A percentile compares a stretch with the other conserved stretches of the same genome.
Evolutionary conservation across 305 asterid genomes (phyloP).

Genomic region (Solanum hybrid): DNA sequence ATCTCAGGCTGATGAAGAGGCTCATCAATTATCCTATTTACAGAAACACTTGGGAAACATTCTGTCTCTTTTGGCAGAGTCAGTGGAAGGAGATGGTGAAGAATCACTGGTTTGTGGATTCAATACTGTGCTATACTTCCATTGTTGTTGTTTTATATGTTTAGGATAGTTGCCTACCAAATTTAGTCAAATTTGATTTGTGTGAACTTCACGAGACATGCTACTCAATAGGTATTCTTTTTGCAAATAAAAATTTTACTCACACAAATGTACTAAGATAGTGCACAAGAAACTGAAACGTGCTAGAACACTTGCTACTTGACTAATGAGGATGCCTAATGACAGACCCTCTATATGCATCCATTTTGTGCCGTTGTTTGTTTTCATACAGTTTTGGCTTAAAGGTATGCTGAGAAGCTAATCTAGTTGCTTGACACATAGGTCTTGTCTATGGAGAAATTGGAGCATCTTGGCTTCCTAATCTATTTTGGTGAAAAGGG

Average conservation of each 20-base stretch:
- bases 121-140: background rate
- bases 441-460: slow-evolving; percentile 82
- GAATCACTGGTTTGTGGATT: slow-evolving; percentile 59
- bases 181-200: background rate
- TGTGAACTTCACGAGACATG: background rate
- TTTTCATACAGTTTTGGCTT: background rate
- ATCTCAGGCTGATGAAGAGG: slow-evolving; percentile 93
- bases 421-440: slow-evolving; percentile 7
- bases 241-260: background rate
- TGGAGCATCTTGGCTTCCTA: slow-evolving; percentile 80
- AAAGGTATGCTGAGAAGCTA: background rate
- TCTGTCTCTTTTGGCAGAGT: slow-evolving; percentile 77
- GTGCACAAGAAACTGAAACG: background rate
- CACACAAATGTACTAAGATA: background rate
- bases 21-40: slow-evolving; percentile 93
- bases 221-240: background rate
- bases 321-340: background rate
- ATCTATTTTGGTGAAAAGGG: slow-evolving; percentile 82
- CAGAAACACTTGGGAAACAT: slow-evolving; percentile 86
- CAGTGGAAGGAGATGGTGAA: slow-evolving; percentile 68
- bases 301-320: background rate
- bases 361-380: background rate
- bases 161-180: background rate
- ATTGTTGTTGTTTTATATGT: background rate
- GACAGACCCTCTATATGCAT: background rate